Conservation (phyloP, 2,329 filamentous ascomycete species). For the Diaporthe destruens region DNA sequence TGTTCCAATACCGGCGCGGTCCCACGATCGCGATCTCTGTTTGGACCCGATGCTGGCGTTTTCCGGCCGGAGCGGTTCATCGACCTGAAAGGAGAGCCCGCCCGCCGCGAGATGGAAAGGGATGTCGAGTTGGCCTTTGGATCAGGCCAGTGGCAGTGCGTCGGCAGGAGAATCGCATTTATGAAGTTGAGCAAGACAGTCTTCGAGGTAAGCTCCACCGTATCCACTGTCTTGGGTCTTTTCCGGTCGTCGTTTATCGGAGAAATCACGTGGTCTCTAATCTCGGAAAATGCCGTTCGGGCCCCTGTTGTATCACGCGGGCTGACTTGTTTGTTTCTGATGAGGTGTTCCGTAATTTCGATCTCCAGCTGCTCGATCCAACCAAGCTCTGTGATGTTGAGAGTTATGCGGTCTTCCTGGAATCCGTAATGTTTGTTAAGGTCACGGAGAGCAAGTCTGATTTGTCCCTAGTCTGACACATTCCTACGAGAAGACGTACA, state of each 20-base stretch:
- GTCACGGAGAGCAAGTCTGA: neutral
- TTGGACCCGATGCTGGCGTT: slow-evolving; percentile 66
- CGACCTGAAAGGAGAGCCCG: slow-evolving; percentile 53
- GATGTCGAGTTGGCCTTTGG: slow-evolving; percentile 56
- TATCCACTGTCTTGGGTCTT: slow-evolving; percentile 51
- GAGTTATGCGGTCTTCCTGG: slow-evolving; percentile 19
- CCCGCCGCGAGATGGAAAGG: slow-evolving; percentile 48
- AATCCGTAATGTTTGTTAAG: slow-evolving; percentile 8
- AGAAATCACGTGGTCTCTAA: slow-evolving; percentile 56
- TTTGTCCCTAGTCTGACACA: neutral
- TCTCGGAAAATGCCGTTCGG: slow-evolving; percentile 51
- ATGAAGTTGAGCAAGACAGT: slow-evolving; percentile 58
- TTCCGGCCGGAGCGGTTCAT: slow-evolving; percentile 73
- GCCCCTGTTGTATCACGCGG: slow-evolving; percentile 51
- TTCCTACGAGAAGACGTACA: too few relatives aligned
- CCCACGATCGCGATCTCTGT: slow-evolving; percentile 31
- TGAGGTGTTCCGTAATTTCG: slow-evolving; percentile 28
- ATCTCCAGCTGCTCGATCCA: slow-evolving; percentile 52
- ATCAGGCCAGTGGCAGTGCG: slow-evolving; percentile 54
- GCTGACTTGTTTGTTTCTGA: neutral
- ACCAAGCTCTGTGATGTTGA: slow-evolving; percentile 38
- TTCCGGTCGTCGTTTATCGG: slow-evolving; percentile 38
- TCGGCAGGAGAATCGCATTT: slow-evolving; percentile 57
- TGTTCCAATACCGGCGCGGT: slow-evolving; percentile 41
- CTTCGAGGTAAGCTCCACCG: slow-evolving; percentile 51